These are phyloP conservation scores for Cladophialophora psammophila DNA, from an alignment of 2,329 filamentous ascomycete genomes.

Conservation along the genomic window DNA sequence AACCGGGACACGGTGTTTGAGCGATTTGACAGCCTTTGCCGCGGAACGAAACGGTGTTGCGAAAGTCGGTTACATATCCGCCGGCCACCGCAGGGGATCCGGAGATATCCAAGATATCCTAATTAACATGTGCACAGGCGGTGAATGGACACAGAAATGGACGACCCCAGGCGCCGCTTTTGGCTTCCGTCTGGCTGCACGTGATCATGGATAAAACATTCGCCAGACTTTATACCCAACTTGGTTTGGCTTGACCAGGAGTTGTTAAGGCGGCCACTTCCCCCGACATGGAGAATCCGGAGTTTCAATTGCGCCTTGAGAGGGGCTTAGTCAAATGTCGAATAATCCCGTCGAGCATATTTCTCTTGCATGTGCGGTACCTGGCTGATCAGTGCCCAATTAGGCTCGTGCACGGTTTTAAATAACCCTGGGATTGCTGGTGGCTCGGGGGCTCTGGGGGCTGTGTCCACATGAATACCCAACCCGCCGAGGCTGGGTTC, in stretches of 20 bases:
- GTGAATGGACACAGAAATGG: not conserved
- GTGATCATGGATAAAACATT: not conserved
- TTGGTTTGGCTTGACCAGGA: not conserved
- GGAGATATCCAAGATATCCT: not conserved
- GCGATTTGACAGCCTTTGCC: not conserved
- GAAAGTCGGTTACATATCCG: not conserved
- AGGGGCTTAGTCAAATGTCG: not conserved
- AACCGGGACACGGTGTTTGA: not conserved
- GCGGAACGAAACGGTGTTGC: not conserved
- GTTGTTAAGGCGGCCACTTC: not conserved
- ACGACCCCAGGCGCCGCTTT: not conserved
- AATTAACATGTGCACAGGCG: not conserved
- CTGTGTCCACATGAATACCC: not conserved
- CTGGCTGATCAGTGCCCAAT: not conserved
- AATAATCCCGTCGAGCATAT: not conserved
- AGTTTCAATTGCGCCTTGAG: not conserved
- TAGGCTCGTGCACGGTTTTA: not conserved
- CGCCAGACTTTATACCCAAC: not conserved
- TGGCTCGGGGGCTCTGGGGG: not conserved
- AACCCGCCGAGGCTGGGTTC: not conserved
- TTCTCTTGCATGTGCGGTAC: not conserved
- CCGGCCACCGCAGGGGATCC: not conserved
- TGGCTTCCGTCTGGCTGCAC: not conserved
- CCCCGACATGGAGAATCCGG: not conserved
- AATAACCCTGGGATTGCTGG: not conserved